Percentiles rank a stretch among this genome's conserved stretches.
Evolutionary conservation across 495 filamentous ascomycete genomes (phyloP).

Genomic region (Platismatia glauca): DNA sequence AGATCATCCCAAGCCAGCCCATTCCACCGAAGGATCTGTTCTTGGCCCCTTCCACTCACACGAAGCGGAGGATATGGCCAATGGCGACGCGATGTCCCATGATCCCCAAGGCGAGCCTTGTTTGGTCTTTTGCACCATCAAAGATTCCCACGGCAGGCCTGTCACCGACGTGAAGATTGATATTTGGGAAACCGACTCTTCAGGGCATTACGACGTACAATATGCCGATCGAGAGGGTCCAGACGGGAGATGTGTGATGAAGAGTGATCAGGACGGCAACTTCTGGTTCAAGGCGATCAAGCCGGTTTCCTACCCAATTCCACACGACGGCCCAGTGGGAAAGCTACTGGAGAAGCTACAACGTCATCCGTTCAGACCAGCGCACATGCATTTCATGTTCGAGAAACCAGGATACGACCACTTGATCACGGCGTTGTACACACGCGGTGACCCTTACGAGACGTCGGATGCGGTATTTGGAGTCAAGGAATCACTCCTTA

Average conservation of each 20-base stretch:
- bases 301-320: conserved; percentile 84
- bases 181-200: conserved; percentile 89
- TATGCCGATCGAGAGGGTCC: conserved; percentile 58
- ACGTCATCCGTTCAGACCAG: conserved; percentile 73
- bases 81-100: conserved; percentile 62
- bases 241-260: conserved; percentile 74
- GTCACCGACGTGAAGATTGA: conserved; percentile 67
- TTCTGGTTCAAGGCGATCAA: conserved; percentile 89
- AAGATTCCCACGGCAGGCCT: conserved; percentile 58
- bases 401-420: conserved; percentile 76
- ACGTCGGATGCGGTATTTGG: conserved; percentile 89
- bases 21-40: conserved; percentile 76
- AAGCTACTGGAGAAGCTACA: conserved; percentile 60
- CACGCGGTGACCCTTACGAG: conserved; percentile 79
- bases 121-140: conserved; percentile 68
- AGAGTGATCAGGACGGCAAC: conserved; percentile 55
- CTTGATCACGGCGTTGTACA: conserved; percentile 82
- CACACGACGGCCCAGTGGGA: conserved; percentile 83
- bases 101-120: conserved; percentile 63
- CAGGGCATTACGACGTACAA: conserved; percentile 87
- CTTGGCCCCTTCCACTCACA: conserved; percentile 92
- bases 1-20: conserved; percentile 76
- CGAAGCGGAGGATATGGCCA: conserved; percentile 57
- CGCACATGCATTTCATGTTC: conserved; percentile 96
- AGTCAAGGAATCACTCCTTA: conserved; percentile 74